Evolutionary conservation across 129 eudicot species (phyloP), one percentile per base, ranked within the genome.

Genomic region (Tagetes erecta): DNA sequence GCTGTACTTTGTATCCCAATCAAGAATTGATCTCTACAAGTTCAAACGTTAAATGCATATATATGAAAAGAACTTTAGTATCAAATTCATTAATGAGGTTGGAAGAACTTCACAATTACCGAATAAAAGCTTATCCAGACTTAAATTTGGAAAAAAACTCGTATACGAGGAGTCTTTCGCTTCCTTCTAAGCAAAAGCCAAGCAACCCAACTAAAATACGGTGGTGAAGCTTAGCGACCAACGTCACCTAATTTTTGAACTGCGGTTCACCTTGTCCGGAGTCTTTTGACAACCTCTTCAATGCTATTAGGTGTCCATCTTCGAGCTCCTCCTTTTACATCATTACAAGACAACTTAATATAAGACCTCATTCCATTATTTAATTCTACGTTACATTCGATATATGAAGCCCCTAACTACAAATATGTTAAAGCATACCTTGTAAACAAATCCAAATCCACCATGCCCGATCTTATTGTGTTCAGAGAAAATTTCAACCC

Each of bases 1-100:
- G n/a, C 20, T 56, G 35, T 56, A 56, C 4, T 36, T 56, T 56
- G 63, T 56, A 56, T 56, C 63, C 63, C 63, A 56, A 56, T 56
- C 63, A 1, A 56, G 35, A 27, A 27, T 13, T 56, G 11, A 8
- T 56, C 63, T 56, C 63, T 56, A 56, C 63, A 56, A 56, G 7
- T 7, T 30, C 11, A 30, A 5, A 27, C 11, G 36, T 27, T 30
- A n/a, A n/a, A n/a, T n/a, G n/a, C n/a, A n/a, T n/a, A n/a, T n/a
- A n/a, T n/a, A n/a, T n/a, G n/a, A n/a, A n/a, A n/a, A n/a, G n/a
- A n/a, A n/a, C n/a, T n/a, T n/a, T n/a, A n/a, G n/a, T 20, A 56
- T 3, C 0, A 20, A 27, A 30, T 27, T 56, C 4, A 27, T 27
- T 56, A 6, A 27, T 56, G 37, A 30, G 30, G 27, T 20, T 20